Percentiles rank a stretch among this genome's conserved stretches.
phyloP scores from a whole-genome alignment of 192 early-diverging fungal genomes.

The Rhizophagus clarus region DNA sequence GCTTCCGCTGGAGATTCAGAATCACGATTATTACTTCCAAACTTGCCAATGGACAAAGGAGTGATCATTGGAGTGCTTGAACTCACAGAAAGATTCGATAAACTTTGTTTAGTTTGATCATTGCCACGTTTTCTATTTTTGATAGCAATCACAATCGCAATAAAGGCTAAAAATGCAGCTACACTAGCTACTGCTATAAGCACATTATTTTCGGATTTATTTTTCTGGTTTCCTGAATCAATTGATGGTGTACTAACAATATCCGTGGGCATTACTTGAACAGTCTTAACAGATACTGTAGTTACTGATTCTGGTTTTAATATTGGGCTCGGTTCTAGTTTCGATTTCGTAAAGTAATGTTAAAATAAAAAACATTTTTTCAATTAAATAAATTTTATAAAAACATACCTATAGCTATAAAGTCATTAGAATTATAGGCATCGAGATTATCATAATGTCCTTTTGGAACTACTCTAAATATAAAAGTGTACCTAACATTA shows the following conservation, averaged over 20 bases:
- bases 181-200: neutral
- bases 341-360: too few relatives aligned
- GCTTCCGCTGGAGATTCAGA: slow-evolving; percentile 3
- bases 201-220: neutral
- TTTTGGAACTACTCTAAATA: neutral
- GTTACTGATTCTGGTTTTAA: too few relatives aligned
- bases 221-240: neutral
- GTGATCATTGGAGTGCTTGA: slow-evolving; percentile 18
- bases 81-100: neutral
- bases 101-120: neutral
- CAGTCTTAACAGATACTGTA: neutral
- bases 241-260: neutral
- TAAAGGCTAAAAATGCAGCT: neutral
- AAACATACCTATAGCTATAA: too few relatives aligned
- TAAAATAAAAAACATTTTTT: too few relatives aligned
- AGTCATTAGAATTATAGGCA: too few relatives aligned
- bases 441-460: too few relatives aligned
- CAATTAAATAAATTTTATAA: too few relatives aligned
- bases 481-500: neutral
- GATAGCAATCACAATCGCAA: neutral
- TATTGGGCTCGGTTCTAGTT: too few relatives aligned
- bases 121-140: neutral
- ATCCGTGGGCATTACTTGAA: neutral
- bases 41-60: neutral
- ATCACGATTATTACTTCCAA: neutral